Conservation (phyloP, 768 basidiomycete species). For the Pleurotus djamor region DNA sequence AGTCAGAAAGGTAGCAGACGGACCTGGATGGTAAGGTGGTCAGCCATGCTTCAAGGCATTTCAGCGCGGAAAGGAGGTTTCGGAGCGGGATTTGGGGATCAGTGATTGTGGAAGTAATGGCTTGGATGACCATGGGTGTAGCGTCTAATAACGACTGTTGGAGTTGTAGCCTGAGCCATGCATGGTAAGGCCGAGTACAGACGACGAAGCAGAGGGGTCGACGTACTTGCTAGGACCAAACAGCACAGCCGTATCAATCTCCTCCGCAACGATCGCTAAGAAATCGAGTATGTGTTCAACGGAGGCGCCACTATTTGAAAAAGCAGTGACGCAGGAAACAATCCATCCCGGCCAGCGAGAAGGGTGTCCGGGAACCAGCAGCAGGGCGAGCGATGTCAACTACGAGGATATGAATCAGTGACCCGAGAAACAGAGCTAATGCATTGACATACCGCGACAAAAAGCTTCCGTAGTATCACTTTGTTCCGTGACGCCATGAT, state of each 20-base stretch:
- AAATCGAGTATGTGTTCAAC: slow-evolving; percentile 69
- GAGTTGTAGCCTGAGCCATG: slow-evolving; percentile 59
- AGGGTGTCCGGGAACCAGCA: slow-evolving; percentile 58
- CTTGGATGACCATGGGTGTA: slow-evolving; percentile 66
- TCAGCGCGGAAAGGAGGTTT: slow-evolving; percentile 70
- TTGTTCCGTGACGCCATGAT: slow-evolving; percentile 57
- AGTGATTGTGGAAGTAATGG: slow-evolving; percentile 59
- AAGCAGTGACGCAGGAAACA: slow-evolving; percentile 53
- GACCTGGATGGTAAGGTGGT: slow-evolving; percentile 66
- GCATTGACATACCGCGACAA: slow-evolving; percentile 67
- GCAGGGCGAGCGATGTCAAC: slow-evolving; percentile 70
- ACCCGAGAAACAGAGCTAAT: too few species aligned
- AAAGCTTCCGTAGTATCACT: slow-evolving; percentile 83
- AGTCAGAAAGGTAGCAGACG: slow-evolving; percentile 16
- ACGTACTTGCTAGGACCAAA: slow-evolving; percentile 71
- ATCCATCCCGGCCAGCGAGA: slow-evolving; percentile 80
- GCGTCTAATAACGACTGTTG: slow-evolving; percentile 66
- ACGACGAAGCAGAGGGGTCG: not conserved
- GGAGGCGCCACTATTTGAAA: slow-evolving; percentile 59
- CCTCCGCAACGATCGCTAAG: slow-evolving; percentile 82
- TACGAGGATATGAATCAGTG: slow-evolving; percentile 24
- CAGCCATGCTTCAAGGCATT: slow-evolving; percentile 86
- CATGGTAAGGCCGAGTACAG: not conserved
- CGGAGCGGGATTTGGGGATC: slow-evolving; percentile 25
- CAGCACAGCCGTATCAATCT: slow-evolving; percentile 74